These are phyloP conservation scores for Ogataea sp. DNA, from an alignment of 805 yeast species.

Conservation along the genomic window DNA sequence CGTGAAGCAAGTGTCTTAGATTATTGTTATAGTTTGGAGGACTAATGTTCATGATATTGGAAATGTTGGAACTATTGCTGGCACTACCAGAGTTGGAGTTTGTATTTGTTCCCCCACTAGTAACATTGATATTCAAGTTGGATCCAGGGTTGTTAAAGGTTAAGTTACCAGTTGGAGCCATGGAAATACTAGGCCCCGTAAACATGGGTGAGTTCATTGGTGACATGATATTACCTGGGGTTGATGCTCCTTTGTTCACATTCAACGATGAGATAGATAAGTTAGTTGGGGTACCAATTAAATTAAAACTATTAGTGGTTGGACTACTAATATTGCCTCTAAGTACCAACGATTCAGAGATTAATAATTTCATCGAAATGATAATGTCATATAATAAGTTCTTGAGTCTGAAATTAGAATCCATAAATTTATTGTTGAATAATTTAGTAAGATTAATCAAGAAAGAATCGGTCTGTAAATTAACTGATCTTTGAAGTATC, in stretches of 20 bases:
- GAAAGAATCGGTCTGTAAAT: constrained; percentile 35
- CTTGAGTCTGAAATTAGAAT: constrained; percentile 38
- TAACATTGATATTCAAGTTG: neutral
- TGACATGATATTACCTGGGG: constrained; percentile 14
- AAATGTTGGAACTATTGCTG: constrained; percentile 1
- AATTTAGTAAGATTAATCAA: constrained; percentile 38
- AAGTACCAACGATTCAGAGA: constrained; percentile 22
- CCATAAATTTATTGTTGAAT: constrained; percentile 35
- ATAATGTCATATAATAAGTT: constrained; percentile 54
- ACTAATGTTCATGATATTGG: constrained; percentile 16
- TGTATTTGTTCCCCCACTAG: neutral
- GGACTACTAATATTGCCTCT: neutral
- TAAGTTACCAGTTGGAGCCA: too few relatives aligned
- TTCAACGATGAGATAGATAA: constrained; percentile 1
- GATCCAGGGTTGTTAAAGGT: constrained; percentile 8
- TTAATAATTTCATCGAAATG: constrained; percentile 37
- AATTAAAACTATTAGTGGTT: constrained; percentile 1
- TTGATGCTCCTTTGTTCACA: constrained; percentile 11
- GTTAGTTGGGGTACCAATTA: neutral
- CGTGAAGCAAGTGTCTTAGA: constrained; percentile 7
- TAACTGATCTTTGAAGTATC: constrained; percentile 32
- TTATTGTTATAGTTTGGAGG: constrained; percentile 26
- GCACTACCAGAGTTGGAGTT: too few relatives aligned
- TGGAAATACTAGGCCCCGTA: too few relatives aligned
- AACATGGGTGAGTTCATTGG: constrained; percentile 19